Conservation (phyloP, 257 asterid genomes). For the Haberlea rhodopensis region DNA sequence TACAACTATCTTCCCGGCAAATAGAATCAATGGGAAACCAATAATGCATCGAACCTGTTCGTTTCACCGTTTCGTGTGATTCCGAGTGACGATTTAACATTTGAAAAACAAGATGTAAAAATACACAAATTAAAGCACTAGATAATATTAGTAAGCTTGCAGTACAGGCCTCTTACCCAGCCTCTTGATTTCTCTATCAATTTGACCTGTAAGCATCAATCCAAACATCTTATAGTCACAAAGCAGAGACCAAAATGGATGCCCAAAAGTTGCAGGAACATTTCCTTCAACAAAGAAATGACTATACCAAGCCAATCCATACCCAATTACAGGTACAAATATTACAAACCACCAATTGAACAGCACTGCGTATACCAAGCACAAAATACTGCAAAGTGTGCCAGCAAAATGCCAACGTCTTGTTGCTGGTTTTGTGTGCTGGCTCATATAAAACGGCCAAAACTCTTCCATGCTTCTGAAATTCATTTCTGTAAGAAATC, state of each 20-base stretch:
- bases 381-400: constrained; percentile 69
- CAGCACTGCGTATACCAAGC: constrained; percentile 63
- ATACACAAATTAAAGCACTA: background rate
- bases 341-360: constrained; percentile 72
- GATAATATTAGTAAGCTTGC: constrained; percentile 57
- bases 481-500: constrained; percentile 45
- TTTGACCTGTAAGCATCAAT: constrained; percentile 83
- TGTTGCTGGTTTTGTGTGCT: constrained; percentile 79
- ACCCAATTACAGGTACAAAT: constrained; percentile 74
- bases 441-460: constrained; percentile 91
- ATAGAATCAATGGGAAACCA: background rate
- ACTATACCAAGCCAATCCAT: constrained; percentile 92
- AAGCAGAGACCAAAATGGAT: constrained; percentile 84
- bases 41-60: background rate
- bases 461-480: constrained; percentile 92
- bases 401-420: constrained; percentile 98
- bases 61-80: constrained; percentile 18
- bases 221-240: constrained; percentile 99
- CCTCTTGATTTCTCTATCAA: constrained; percentile 98
- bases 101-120: constrained; percentile 3
- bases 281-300: constrained; percentile 94
- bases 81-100: constrained; percentile 25
- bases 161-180: constrained; percentile 94
- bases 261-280: constrained; percentile 90
- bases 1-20: background rate